Conservation (phyloP, 257 asterid species). For the Penstemon newberryi region DNA sequence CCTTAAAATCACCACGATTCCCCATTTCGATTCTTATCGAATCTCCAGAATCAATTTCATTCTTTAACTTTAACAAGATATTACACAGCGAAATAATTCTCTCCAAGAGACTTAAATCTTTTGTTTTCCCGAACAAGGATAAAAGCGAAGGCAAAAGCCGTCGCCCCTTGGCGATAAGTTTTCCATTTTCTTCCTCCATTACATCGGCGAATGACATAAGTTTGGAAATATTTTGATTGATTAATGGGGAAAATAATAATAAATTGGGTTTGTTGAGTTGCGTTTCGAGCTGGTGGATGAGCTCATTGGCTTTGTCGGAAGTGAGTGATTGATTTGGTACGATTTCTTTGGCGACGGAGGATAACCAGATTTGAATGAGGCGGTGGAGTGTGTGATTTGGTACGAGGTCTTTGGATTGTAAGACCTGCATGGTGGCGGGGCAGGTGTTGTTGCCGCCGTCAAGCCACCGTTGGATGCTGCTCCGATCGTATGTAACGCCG, state of each 20-base stretch:
- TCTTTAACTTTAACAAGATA: slow-evolving; percentile 28
- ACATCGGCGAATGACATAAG: slow-evolving; percentile 46
- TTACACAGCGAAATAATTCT: slow-evolving; percentile 38
- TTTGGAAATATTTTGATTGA: slow-evolving; percentile 26
- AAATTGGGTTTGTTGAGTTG: slow-evolving; percentile 18
- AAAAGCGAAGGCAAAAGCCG: slow-evolving; percentile 37
- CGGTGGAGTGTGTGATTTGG: slow-evolving; percentile 80
- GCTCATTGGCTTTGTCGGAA: slow-evolving; percentile 34
- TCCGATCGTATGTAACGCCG: slow-evolving; percentile 83
- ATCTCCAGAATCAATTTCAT: slow-evolving; percentile 14
- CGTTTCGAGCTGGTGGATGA: slow-evolving; percentile 43
- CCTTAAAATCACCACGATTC: slow-evolving; percentile 25
- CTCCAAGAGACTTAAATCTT: slow-evolving; percentile 36
- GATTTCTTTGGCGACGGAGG: not conserved
- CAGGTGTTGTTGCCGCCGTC: slow-evolving; percentile 88
- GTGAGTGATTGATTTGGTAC: slow-evolving; percentile 28
- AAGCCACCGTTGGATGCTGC: slow-evolving; percentile 80
- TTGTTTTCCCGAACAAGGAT: slow-evolving; percentile 8
- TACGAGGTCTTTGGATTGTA: slow-evolving; percentile 55
- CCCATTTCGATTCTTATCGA: not conserved
- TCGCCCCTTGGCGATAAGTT: slow-evolving; percentile 29
- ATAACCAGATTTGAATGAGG: slow-evolving; percentile 67
- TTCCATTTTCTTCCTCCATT: slow-evolving; percentile 38
- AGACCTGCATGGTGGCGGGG: slow-evolving; percentile 92
- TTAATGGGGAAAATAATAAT: not conserved